Conservation (phyloP, 768 basidiomycete genomes). For the Amanita pallidorosea region DNA sequence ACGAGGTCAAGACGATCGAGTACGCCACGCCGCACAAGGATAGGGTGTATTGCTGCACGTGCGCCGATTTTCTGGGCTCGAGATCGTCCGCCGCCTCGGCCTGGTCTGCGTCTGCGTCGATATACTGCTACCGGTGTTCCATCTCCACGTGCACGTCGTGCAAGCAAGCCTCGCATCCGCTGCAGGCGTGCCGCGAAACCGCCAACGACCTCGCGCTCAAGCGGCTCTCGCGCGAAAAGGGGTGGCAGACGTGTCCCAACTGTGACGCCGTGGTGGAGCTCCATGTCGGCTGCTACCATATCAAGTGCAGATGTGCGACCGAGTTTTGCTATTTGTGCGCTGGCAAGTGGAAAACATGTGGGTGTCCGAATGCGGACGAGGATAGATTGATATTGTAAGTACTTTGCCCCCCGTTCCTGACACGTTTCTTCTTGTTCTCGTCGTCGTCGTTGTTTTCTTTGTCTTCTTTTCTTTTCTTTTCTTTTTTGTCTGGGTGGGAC, state of each 20-base stretch:
- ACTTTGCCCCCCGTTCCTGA: no score
- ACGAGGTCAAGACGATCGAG: neutral
- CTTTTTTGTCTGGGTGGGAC: neutral
- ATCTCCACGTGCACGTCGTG: constrained; percentile 17
- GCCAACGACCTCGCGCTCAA: constrained; percentile 14
- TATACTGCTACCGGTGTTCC: neutral
- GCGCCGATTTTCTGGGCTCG: constrained; percentile 1
- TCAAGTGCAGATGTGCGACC: constrained; percentile 46
- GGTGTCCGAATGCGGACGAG: constrained; percentile 60
- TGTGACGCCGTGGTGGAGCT: constrained; percentile 50
- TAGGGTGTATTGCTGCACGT: constrained; percentile 5
- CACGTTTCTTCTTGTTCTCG: constrained; percentile 2
- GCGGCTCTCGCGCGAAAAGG: constrained; percentile 30
- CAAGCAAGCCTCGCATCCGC: constrained; percentile 33
- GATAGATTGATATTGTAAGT: constrained; percentile 26
- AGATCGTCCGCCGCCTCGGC: neutral
- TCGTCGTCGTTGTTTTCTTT: neutral
- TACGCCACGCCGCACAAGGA: constrained; percentile 1
- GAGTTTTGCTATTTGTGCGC: constrained; percentile 64
- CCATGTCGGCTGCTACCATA: constrained; percentile 49
- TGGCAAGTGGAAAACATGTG: constrained; percentile 49
- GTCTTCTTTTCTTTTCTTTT: neutral
- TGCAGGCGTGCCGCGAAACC: constrained; percentile 24
- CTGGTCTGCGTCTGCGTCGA: neutral
- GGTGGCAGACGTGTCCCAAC: constrained; percentile 57